Evolutionary conservation across 805 yeast genomes (phyloP).

Genomic region (Metschnikowia anglica): DNA sequence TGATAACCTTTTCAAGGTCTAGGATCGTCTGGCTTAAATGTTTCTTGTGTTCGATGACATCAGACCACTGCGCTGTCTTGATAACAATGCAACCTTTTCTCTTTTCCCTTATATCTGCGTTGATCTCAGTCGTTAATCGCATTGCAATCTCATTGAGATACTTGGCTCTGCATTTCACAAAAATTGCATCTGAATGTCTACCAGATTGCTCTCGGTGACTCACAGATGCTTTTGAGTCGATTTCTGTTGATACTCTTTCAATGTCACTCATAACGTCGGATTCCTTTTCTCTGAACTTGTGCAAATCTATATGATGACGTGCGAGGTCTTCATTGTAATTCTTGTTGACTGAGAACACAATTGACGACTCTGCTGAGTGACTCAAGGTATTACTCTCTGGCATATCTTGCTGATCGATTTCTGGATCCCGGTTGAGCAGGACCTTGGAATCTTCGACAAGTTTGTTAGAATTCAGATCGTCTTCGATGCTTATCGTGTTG

Average conservation of each 20-base stretch:
- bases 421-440: background rate
- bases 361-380: slow-evolving; percentile 2
- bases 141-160: slow-evolving; percentile 23
- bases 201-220: slow-evolving; percentile 31
- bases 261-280: slow-evolving; percentile 22
- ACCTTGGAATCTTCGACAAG: background rate
- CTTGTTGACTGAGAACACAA: slow-evolving; percentile 34
- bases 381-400: background rate
- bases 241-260: slow-evolving; percentile 18
- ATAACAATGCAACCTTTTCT: slow-evolving; percentile 46
- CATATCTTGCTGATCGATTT: background rate
- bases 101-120: slow-evolving; percentile 25
- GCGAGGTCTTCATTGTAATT: slow-evolving; percentile 32
- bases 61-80: slow-evolving; percentile 51
- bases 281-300: slow-evolving; percentile 28
- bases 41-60: slow-evolving; percentile 51
- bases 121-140: slow-evolving; percentile 1
- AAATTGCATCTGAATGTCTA: slow-evolving; percentile 43
- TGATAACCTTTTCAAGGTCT: slow-evolving; percentile 52
- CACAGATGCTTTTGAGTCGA: slow-evolving; percentile 34
- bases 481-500: slow-evolving; percentile 11
- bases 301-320: slow-evolving; percentile 35
- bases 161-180: slow-evolving; percentile 43
- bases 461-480: background rate
- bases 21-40: slow-evolving; percentile 47